Conservation (phyloP, 129 eudicot genomes). For the Kitagawia praeruptora region DNA sequence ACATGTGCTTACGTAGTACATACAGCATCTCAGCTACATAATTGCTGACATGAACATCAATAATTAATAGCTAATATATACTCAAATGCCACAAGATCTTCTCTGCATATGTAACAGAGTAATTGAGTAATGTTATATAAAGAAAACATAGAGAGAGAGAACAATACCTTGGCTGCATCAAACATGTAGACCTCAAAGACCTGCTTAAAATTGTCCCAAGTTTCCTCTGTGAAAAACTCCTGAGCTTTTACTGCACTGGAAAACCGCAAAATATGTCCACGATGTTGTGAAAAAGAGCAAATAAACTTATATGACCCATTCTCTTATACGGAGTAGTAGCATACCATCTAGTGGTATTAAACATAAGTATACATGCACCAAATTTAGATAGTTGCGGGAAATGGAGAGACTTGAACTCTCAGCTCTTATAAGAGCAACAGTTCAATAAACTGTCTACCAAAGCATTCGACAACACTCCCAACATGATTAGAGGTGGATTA, state of each 20-base stretch:
- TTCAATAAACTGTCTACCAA: slow-evolving; percentile 84
- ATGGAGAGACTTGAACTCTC: slow-evolving; percentile 99
- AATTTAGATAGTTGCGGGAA: slow-evolving; percentile 48
- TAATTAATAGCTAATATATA: no score
- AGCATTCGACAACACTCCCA: slow-evolving; percentile 99
- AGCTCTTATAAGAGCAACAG: slow-evolving; percentile 95
- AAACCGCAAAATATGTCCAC: slow-evolving; percentile 27
- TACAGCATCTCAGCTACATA: no score
- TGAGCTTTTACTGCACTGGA: slow-evolving; percentile 95
- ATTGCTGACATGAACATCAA: no score
- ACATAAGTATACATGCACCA: slow-evolving; percentile 6
- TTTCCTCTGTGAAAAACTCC: slow-evolving; percentile 84
- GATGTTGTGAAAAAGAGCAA: slow-evolving; percentile 24
- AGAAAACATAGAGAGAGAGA: neutral
- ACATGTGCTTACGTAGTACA: no score
- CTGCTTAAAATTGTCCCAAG: slow-evolving; percentile 91
- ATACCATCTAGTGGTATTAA: neutral
- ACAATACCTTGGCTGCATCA: slow-evolving; percentile 85
- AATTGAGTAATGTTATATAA: no score
- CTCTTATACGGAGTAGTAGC: slow-evolving; percentile 5
- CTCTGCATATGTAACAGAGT: no score
- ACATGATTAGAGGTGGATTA: slow-evolving; percentile 43
- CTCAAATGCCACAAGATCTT: no score
- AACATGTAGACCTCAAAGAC: slow-evolving; percentile 85
- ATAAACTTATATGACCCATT: slow-evolving; percentile 1